Conservation (phyloP, 495 filamentous ascomycete species). For the Usnea hakonensis region DNA sequence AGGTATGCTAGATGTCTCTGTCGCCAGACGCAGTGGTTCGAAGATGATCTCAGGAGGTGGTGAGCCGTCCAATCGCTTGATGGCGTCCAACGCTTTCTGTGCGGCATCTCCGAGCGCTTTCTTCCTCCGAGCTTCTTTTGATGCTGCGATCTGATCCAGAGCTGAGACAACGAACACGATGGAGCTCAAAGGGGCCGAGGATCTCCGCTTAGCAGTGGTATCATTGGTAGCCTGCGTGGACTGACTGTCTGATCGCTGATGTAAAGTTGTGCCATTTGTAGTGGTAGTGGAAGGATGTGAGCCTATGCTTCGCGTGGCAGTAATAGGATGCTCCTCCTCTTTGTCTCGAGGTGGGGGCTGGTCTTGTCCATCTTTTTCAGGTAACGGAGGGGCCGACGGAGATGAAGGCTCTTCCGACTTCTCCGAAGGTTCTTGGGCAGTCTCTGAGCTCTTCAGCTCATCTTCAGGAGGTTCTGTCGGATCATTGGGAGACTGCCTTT, state of each 20-base stretch:
- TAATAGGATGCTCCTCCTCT: constrained; percentile 13
- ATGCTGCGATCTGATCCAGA: constrained; percentile 79
- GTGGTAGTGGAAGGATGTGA: constrained; percentile 7
- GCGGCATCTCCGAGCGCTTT: constrained; percentile 73
- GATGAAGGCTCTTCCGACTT: constrained; percentile 4
- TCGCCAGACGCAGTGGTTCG: constrained; percentile 79
- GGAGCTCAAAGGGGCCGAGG: constrained; percentile 65
- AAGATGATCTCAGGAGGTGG: constrained; percentile 85
- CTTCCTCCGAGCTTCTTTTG: constrained; percentile 75
- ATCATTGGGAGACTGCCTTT: constrained; percentile 1
- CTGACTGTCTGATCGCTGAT: constrained; percentile 50
- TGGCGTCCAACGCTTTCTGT: constrained; percentile 70
- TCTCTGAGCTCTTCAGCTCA: neutral
- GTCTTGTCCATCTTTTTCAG: neutral
- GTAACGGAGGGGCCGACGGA: constrained; percentile 11
- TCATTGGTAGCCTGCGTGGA: constrained; percentile 49
- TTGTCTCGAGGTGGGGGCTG: constrained; percentile 17
- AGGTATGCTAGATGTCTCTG: constrained; percentile 71
- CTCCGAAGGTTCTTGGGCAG: neutral
- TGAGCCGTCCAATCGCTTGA: constrained; percentile 67
- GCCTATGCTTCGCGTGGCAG: constrained; percentile 5
- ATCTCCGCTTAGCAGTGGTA: constrained; percentile 44
- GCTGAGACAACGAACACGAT: constrained; percentile 91
- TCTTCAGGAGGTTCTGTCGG: neutral
- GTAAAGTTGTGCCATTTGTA: constrained; percentile 17